Evolutionary conservation across 768 basidiomycete species (phyloP).

Genomic region (Lactarius evosmus): DNA sequence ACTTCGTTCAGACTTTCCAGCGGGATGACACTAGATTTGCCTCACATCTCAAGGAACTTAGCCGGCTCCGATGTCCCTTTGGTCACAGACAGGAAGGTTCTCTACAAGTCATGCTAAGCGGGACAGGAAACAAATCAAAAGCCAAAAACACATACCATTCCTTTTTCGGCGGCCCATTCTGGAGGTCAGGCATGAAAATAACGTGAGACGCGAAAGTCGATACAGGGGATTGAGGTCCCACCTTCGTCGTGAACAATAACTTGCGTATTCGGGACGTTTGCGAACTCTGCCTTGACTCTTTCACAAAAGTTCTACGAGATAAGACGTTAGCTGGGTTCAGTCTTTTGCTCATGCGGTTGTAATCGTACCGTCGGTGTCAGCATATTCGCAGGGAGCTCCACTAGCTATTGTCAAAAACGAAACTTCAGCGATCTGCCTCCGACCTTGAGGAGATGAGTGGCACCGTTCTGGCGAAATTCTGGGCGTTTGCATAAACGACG

Average conservation of each 20-base stretch:
- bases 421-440: neutral
- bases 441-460: conserved; percentile 22
- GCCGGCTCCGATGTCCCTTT: conserved; percentile 80
- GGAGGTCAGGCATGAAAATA: neutral
- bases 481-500: conserved; percentile 66
- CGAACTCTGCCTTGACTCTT: conserved; percentile 64
- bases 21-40: neutral
- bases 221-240: conserved; percentile 32
- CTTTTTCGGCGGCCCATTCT: conserved; percentile 82
- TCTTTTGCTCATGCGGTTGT: no score
- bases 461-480: conserved; percentile 79
- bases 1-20: neutral
- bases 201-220: neutral
- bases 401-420: conserved; percentile 47
- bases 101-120: conserved; percentile 38
- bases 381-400: conserved; percentile 84
- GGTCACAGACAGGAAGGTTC: conserved; percentile 84
- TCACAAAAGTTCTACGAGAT: conserved; percentile 58
- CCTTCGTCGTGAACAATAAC: conserved; percentile 73
- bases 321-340: conserved; percentile 26
- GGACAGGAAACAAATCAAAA: neutral
- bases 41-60: conserved; percentile 81
- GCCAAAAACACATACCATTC: conserved; percentile 53
- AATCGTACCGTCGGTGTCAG: conserved; percentile 68
- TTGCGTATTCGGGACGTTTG: conserved; percentile 62